Evolutionary conservation across 176 grass and related monocot species (phyloP).

Genomic region (Pontederia paniculata): DNA sequence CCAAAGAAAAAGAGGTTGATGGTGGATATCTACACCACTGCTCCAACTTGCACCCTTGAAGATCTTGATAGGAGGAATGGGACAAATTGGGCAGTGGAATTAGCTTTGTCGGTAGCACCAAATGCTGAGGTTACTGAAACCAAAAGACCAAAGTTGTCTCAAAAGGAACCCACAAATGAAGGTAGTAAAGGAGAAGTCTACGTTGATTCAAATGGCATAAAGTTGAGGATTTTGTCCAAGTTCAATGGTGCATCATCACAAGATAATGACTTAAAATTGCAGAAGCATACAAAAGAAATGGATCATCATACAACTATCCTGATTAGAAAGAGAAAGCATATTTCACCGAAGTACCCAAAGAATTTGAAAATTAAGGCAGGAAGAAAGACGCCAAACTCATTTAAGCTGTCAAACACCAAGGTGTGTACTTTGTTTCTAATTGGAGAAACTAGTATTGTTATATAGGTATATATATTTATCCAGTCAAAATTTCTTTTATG

Average conservation of each 20-base stretch:
- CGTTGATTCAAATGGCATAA: slow-evolving; percentile 29
- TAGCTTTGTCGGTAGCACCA: slow-evolving; percentile 17
- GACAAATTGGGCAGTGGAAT: slow-evolving; percentile 61
- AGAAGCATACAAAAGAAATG: not conserved
- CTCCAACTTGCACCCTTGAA: slow-evolving; percentile 60
- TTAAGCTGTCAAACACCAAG: not conserved
- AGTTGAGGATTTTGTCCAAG: slow-evolving; percentile 32
- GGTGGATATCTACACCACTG: slow-evolving; percentile 66
- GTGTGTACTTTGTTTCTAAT: slow-evolving; percentile 1
- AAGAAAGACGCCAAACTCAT: slow-evolving; percentile 6
- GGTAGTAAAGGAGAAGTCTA: slow-evolving; percentile 11
- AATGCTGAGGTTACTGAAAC: slow-evolving; percentile 15
- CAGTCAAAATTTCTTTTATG: not conserved
- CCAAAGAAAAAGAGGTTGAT: slow-evolving; percentile 75
- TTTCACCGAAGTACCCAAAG: not conserved
- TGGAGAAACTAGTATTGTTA: not conserved
- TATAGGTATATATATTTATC: not conserved
- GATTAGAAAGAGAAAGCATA: slow-evolving; percentile 6
- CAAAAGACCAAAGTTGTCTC: slow-evolving; percentile 3
- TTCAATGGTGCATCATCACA: not conserved
- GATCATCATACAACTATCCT: not conserved
- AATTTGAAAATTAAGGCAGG: slow-evolving; percentile 6
- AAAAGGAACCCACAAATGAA: not conserved
- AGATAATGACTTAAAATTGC: not conserved
- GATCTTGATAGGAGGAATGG: slow-evolving; percentile 90